Conservation (phyloP, 148 eudicot species). For the Gaultheria prostrata region DNA sequence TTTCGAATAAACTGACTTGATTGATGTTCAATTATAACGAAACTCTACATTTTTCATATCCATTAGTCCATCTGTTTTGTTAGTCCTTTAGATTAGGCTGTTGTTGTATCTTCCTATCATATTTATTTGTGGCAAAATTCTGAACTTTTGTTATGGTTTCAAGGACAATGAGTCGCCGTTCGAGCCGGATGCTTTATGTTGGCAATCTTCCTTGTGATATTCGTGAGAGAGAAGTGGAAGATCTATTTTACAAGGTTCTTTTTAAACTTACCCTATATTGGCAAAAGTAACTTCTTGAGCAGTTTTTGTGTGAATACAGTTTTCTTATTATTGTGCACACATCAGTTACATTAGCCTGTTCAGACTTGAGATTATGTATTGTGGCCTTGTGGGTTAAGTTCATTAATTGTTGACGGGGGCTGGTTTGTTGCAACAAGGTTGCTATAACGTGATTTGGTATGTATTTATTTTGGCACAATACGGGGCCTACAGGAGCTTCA, state of each 20-base stretch:
- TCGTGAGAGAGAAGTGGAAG: conserved; percentile 79
- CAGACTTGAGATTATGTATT: neutral
- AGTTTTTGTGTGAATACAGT: neutral
- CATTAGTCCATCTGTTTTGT: neutral
- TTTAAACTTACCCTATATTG: neutral
- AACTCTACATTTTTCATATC: neutral
- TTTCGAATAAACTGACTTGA: neutral
- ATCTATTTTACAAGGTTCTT: conserved; percentile 78
- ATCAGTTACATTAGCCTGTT: neutral
- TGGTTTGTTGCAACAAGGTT: neutral
- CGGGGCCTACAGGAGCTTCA: no score
- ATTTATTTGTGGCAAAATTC: neutral
- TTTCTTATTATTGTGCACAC: neutral
- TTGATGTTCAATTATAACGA: neutral
- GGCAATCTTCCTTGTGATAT: conserved; percentile 89
- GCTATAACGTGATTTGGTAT: neutral
- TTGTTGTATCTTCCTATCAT: neutral
- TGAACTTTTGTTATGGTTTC: conserved; percentile 2
- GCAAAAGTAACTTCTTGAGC: neutral
- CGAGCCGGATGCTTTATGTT: conserved; percentile 64
- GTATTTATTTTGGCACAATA: no score
- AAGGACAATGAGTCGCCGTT: conserved; percentile 53
- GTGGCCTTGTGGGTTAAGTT: neutral
- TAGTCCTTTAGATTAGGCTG: neutral
- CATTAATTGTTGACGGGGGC: neutral